phyloP scores from a whole-genome alignment of 202 grass and related monocot genomes.

The Bolboschoenoplectus hybrid region DNA sequence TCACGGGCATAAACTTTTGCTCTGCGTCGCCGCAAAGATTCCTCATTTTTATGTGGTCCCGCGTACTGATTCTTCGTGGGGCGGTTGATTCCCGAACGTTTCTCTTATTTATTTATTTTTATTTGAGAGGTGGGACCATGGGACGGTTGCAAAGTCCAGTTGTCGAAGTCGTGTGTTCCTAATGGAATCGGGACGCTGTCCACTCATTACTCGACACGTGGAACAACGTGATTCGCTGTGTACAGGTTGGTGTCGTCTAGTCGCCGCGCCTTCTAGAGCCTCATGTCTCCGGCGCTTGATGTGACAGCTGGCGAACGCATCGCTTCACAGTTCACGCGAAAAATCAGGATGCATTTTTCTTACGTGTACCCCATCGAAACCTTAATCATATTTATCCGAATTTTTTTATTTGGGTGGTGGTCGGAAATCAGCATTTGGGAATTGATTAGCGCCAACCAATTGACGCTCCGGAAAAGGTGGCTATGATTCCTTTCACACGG shows the following conservation, averaged over 20 bases:
- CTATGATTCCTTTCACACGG: background rate
- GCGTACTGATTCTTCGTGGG: conserved; percentile 20
- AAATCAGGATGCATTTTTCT: background rate
- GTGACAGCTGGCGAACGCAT: background rate
- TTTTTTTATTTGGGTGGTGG: background rate
- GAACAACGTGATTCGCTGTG: background rate
- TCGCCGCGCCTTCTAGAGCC: conserved; percentile 14
- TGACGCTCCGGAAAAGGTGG: background rate
- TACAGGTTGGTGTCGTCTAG: conserved; percentile 20
- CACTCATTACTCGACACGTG: background rate
- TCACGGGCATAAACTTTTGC: background rate
- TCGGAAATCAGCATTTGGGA: background rate
- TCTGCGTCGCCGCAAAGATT: background rate
- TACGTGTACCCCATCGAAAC: background rate
- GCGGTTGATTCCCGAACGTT: conserved; percentile 30
- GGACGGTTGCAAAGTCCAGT: background rate
- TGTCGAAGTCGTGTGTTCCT: background rate
- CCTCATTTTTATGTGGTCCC: background rate
- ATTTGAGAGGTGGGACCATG: background rate
- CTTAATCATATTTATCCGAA: background rate
- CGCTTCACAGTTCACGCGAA: background rate
- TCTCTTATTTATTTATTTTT: background rate
- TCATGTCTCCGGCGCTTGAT: background rate
- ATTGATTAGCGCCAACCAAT: background rate
- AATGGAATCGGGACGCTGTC: background rate